Conservation (phyloP, 768 basidiomycete species). For the Lentinula edodes region DNA sequence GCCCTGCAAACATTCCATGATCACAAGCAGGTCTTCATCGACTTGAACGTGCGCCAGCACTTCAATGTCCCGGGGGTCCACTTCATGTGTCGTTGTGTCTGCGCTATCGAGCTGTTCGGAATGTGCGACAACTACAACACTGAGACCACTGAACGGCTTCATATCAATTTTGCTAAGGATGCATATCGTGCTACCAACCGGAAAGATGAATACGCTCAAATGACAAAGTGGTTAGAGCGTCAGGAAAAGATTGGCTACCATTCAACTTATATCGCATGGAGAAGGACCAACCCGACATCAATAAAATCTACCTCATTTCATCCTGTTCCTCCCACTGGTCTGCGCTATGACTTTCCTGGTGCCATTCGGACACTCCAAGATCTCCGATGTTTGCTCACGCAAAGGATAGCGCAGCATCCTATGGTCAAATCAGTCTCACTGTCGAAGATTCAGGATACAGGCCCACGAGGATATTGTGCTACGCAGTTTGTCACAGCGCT, state of each 20-base stretch:
- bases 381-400: background rate
- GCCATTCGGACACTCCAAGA: background rate
- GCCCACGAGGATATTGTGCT: background rate
- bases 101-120: conserved; percentile 16
- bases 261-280: background rate
- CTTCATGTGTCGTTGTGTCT: conserved; percentile 14
- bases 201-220: conserved; percentile 19
- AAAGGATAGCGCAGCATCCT: background rate
- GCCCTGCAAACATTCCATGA: conserved; percentile 24
- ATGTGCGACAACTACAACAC: conserved; percentile 21
- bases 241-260: background rate
- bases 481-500: background rate
- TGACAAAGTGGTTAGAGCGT: conserved; percentile 3
- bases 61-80: conserved; percentile 25
- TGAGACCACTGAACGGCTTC: too few relatives aligned
- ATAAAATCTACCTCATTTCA: background rate
- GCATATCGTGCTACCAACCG: conserved; percentile 15
- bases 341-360: background rate
- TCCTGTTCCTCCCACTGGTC: background rate
- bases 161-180: too few relatives aligned
- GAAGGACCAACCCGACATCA: background rate
- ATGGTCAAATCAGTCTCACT: background rate
- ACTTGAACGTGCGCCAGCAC: conserved; percentile 17
- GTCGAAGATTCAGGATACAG: background rate
- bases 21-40: conserved; percentile 24